These are phyloP conservation scores for Hibiscus mutabilis DNA, from an alignment of 345 rosid species.

Conservation along the genomic window DNA sequence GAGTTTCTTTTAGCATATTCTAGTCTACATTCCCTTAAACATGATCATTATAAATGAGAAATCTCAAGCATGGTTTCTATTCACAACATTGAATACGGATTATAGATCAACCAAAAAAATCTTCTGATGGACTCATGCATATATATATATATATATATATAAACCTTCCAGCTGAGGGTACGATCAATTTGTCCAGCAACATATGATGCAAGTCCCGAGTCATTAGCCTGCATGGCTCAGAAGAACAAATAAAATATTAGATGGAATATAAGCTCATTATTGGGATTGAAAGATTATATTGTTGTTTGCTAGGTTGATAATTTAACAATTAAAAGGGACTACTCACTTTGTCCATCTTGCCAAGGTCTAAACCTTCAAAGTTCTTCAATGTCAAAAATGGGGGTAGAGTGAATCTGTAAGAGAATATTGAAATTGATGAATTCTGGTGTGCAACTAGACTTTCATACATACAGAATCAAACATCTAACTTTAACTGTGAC, in stretches of 20 bases:
- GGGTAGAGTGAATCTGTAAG: constrained; percentile 65
- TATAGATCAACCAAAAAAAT: too few species aligned
- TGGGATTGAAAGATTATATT: not conserved
- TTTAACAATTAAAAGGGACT: not conserved
- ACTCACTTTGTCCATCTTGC: constrained; percentile 61
- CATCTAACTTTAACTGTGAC: not conserved
- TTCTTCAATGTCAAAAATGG: constrained; percentile 70
- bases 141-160: not conserved
- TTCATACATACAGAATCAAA: not conserved
- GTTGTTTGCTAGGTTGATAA: not conserved
- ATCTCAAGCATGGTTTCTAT: too few species aligned
- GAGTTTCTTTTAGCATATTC: too few species aligned
- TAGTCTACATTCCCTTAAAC: too few species aligned
- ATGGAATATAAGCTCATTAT: not conserved
- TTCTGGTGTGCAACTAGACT: not conserved
- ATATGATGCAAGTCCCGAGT: constrained; percentile 86
- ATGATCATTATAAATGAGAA: too few species aligned
- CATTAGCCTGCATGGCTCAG: constrained; percentile 40
- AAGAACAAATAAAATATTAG: not conserved
- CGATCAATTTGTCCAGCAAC: constrained; percentile 77
- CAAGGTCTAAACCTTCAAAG: constrained; percentile 82
- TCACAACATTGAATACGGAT: too few species aligned
- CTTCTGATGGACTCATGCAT: too few species aligned
- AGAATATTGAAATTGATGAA: not conserved
- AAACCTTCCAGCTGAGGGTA: constrained; percentile 91